Evolutionary conservation across 352 stramenopile genomes (phyloP).

Genomic region (Pythium aristosporum): DNA sequence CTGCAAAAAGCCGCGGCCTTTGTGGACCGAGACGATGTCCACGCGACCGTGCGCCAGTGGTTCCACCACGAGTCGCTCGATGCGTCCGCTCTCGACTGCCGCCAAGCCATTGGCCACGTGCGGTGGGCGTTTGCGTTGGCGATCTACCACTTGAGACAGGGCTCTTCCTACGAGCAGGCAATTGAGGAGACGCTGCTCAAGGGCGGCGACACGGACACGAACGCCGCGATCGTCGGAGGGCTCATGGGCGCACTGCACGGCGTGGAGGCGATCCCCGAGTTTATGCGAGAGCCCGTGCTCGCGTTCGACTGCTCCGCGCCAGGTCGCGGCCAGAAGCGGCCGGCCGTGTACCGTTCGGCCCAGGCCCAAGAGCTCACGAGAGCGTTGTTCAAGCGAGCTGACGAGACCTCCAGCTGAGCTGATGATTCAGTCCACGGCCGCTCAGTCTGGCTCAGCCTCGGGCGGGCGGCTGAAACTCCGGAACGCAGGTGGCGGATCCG

Average conservation of each 20-base stretch:
- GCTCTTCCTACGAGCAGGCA: constrained; percentile 40
- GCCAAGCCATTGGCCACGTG: constrained; percentile 36
- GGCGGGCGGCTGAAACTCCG: too few species aligned
- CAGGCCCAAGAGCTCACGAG: constrained; percentile 33
- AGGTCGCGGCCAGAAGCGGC: constrained; percentile 19
- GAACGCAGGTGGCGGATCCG: too few species aligned
- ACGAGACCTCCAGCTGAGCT: background rate
- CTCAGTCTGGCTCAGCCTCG: too few species aligned
- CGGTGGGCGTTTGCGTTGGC: constrained; percentile 53
- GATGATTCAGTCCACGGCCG: background rate
- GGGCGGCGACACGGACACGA: constrained; percentile 59
- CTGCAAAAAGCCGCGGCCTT: constrained; percentile 36
- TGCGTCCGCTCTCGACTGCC: constrained; percentile 34
- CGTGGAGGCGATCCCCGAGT: constrained; percentile 35
- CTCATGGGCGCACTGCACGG: constrained; percentile 53
- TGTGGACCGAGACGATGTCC: constrained; percentile 26
- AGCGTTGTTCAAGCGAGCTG: constrained; percentile 23
- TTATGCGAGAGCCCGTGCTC: constrained; percentile 44
- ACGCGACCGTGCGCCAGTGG: constrained; percentile 36
- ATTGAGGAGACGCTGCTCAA: constrained; percentile 53
- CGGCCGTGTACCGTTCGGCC: constrained; percentile 29
- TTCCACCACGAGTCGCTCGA: constrained; percentile 50
- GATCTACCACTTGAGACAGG: constrained; percentile 43
- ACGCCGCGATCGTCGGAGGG: constrained; percentile 54
- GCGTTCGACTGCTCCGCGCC: constrained; percentile 34